These are phyloP conservation scores for Phytopythium litorale DNA, from an alignment of 352 stramenopile species.

Conservation along the genomic window DNA sequence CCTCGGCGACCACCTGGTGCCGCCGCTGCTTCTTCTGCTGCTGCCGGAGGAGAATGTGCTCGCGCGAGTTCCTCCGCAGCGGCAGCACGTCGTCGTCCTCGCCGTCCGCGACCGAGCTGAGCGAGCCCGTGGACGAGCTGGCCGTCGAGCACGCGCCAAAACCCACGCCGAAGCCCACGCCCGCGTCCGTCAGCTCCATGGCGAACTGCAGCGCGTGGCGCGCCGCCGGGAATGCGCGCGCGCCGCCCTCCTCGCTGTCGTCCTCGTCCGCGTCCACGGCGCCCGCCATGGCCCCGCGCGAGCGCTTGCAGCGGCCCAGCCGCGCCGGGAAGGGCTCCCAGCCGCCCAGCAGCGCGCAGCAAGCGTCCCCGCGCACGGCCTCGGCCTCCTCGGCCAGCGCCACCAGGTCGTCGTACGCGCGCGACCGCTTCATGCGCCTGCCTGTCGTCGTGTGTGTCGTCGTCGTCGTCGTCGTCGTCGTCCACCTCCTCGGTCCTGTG, in stretches of 20 bases:
- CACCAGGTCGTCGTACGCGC: constrained; percentile 64
- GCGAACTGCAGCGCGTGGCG: constrained; percentile 19
- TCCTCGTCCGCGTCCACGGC: constrained; percentile 16
- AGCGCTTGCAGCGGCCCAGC: constrained; percentile 22
- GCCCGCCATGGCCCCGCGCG: constrained; percentile 10
- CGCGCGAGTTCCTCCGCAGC: constrained; percentile 34
- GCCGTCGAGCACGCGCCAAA: constrained; percentile 5
- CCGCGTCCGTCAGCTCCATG: constrained; percentile 17
- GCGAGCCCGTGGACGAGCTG: constrained; percentile 4
- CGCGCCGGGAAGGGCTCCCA: constrained; percentile 12
- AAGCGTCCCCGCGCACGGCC: background rate
- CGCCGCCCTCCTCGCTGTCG: constrained; percentile 6
- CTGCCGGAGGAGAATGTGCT: constrained; percentile 27
- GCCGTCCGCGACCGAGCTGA: constrained; percentile 7
- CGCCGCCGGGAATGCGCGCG: background rate
- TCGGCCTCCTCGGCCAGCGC: constrained; percentile 33
- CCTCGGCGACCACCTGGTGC: constrained; percentile 2
- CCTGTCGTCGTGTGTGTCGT: background rate
- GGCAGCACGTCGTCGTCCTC: constrained; percentile 22
- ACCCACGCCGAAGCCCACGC: constrained; percentile 6
- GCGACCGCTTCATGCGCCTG: constrained; percentile 55
- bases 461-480: background rate
- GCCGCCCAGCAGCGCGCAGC: constrained; percentile 7
- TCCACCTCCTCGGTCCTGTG: background rate
- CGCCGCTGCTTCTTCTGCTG: constrained; percentile 23